These are phyloP conservation scores for Roridomyces roridus DNA, from an alignment of 768 basidiomycete species.

Conservation along the genomic window DNA sequence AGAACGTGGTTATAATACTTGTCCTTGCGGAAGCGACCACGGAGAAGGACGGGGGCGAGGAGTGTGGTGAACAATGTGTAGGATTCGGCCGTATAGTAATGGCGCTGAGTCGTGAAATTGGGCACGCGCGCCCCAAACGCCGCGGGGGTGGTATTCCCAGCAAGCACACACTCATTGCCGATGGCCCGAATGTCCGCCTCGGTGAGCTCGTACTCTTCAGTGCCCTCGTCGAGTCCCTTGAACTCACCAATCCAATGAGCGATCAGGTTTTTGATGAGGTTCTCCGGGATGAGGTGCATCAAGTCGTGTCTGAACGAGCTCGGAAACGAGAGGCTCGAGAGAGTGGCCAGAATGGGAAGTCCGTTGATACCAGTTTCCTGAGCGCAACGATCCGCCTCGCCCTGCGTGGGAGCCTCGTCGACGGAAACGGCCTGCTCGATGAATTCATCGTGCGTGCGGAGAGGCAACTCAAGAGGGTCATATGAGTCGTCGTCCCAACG, in stretches of 20 bases:
- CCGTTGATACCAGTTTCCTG: conserved; percentile 43
- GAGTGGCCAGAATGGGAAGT: conserved; percentile 34
- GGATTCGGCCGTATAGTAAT: no score
- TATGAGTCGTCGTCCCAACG: conserved; percentile 24
- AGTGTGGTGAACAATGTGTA: background rate
- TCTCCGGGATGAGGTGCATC: conserved; percentile 57
- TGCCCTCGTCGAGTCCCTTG: no score
- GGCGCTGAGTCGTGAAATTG: background rate
- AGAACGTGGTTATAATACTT: background rate
- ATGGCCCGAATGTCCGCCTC: background rate
- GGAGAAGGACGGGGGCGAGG: background rate
- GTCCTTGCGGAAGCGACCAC: background rate
- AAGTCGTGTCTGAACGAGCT: conserved; percentile 51
- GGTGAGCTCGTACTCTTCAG: conserved; percentile 31
- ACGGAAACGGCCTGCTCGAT: conserved; percentile 30
- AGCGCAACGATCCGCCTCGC: conserved; percentile 26
- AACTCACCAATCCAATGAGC: no score
- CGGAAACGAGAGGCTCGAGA: conserved; percentile 43
- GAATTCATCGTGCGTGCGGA: conserved; percentile 38
- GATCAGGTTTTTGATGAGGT: conserved; percentile 47
- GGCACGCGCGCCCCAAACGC: background rate
- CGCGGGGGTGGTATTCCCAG: background rate
- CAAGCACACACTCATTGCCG: background rate
- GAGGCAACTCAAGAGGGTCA: conserved; percentile 40
- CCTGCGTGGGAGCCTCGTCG: conserved; percentile 28